These are phyloP conservation scores for Epichloe hybrida DNA, from an alignment of 2,329 filamentous ascomycete genomes.

Conservation along the genomic window DNA sequence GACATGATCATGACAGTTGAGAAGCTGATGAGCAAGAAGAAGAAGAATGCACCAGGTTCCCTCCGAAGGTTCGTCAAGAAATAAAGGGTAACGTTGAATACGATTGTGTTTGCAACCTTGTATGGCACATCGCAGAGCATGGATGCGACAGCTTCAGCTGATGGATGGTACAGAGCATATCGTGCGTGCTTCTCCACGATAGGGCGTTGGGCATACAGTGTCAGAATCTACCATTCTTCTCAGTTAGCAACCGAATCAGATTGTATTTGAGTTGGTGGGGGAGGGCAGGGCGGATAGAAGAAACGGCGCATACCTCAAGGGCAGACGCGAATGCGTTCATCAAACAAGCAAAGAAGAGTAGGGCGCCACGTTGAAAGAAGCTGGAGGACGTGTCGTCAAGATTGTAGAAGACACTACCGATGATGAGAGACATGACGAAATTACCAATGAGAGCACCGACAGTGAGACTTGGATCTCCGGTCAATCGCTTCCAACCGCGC, in stretches of 20 bases:
- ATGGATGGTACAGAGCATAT: conserved; percentile 83
- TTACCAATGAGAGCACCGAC: conserved; percentile 58
- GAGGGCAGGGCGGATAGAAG: background rate
- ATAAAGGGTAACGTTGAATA: conserved; percentile 71
- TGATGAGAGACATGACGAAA: conserved; percentile 61
- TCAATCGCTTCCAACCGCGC: conserved; percentile 66
- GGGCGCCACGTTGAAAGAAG: conserved; percentile 66
- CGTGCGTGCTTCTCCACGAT: conserved; percentile 84
- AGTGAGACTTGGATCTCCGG: conserved; percentile 63
- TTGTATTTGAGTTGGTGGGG: background rate
- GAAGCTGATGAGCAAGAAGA: conserved; percentile 69
- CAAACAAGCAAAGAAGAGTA: conserved; percentile 79
- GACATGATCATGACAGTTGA: conserved; percentile 64
- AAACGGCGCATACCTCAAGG: conserved; percentile 42
- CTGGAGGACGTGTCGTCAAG: conserved; percentile 48
- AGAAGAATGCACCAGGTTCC: conserved; percentile 67
- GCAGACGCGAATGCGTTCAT: conserved; percentile 75
- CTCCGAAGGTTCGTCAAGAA: conserved; percentile 76
- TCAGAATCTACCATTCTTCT: conserved; percentile 46
- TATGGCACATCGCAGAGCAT: conserved; percentile 81
- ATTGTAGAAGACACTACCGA: conserved; percentile 72
- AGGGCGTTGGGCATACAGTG: conserved; percentile 74
- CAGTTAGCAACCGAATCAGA: background rate
- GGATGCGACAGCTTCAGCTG: conserved; percentile 73
- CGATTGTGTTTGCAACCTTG: conserved; percentile 55